Conservation (phyloP, 345 rosid genomes). For the Boechera stricta region DNA sequence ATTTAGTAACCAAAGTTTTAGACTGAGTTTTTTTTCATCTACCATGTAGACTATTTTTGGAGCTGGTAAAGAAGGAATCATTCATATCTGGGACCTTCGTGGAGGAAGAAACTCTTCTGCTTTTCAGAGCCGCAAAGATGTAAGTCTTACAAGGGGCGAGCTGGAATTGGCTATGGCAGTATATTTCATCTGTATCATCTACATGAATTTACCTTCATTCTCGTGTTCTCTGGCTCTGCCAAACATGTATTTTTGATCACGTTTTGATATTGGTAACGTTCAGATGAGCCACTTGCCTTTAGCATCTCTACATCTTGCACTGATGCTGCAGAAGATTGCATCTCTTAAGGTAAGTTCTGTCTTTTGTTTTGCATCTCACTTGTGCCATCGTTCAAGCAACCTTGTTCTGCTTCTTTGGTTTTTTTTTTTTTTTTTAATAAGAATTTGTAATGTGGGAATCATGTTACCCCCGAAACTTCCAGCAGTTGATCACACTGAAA, state of each 20-base stretch:
- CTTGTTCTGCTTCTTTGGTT: conserved; percentile 18
- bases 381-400: conserved; percentile 15
- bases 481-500: conserved; percentile 15
- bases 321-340: conserved; percentile 68
- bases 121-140: conserved; percentile 76
- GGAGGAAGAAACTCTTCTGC: conserved; percentile 76
- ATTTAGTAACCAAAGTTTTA: conserved; percentile 26
- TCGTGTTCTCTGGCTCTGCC: conserved; percentile 25
- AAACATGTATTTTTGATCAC: conserved; percentile 17
- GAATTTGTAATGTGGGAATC: conserved; percentile 19
- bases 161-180: conserved; percentile 16
- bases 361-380: conserved; percentile 24
- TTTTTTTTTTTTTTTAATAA: not conserved
- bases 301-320: conserved; percentile 63
- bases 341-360: conserved; percentile 46
- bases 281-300: conserved; percentile 66
- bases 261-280: conserved; percentile 30
- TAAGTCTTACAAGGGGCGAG: conserved; percentile 35
- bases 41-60: conserved; percentile 68
- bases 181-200: conserved; percentile 3
- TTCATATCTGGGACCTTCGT: conserved; percentile 91
- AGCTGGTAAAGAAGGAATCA: conserved; percentile 72
- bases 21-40: conserved; percentile 24
- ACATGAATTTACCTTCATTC: conserved; percentile 17
- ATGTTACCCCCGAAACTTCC: conserved; percentile 1